Conservation (phyloP, 305 asterid genomes). For the Fraxinus platypoda region DNA sequence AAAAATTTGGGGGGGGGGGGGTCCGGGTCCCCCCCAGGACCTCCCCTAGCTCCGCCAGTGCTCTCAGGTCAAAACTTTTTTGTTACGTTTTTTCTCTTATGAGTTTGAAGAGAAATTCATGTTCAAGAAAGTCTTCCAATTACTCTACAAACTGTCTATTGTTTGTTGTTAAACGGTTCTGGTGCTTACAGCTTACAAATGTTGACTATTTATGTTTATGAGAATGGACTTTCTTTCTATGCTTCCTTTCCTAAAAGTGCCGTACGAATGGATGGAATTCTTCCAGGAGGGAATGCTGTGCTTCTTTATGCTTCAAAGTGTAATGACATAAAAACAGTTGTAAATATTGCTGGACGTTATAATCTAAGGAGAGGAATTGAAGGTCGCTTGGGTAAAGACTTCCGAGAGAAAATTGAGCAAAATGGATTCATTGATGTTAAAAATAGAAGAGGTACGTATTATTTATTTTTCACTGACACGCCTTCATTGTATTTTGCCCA, state of each 20-base stretch:
- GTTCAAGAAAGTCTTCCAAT: not conserved
- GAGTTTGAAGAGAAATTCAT: not conserved
- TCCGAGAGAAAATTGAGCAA: slow-evolving; percentile 47
- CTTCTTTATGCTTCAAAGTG: slow-evolving; percentile 76
- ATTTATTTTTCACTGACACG: not conserved
- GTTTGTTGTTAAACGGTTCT: not conserved
- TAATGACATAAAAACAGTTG: slow-evolving; percentile 42
- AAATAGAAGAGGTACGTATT: slow-evolving; percentile 54
- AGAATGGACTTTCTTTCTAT: not conserved
- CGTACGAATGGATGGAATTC: slow-evolving; percentile 6
- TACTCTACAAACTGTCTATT: too few species aligned
- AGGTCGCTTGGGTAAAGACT: slow-evolving; percentile 85
- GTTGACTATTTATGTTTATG: not conserved
- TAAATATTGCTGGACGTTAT: slow-evolving; percentile 83
- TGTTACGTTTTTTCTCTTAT: not conserved
- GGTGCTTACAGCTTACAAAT: not conserved
- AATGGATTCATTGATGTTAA: slow-evolving; percentile 70
- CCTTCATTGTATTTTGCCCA: not conserved
- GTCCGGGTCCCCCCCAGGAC: too few species aligned
- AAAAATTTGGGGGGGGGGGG: too few species aligned
- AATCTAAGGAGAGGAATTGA: slow-evolving; percentile 73
- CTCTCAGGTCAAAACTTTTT: not conserved
- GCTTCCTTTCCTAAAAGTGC: not conserved
- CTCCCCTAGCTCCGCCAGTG: too few species aligned
- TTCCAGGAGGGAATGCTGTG: slow-evolving; percentile 90